These are phyloP conservation scores for Cladosporium sp. DNA, from an alignment of 2,329 filamentous ascomycete genomes.

Conservation along the genomic window DNA sequence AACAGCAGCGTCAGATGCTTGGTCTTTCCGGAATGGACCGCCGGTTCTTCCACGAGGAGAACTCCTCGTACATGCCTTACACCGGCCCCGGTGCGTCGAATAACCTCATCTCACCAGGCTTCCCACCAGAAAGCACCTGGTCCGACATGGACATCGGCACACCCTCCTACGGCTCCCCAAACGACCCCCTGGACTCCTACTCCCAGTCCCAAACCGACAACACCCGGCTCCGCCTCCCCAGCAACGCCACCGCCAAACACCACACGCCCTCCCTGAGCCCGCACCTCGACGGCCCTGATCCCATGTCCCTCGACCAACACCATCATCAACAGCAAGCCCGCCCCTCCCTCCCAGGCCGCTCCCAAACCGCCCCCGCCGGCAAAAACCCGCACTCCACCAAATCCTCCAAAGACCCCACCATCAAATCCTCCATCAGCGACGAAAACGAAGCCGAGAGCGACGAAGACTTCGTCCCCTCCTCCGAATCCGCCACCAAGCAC, in stretches of 20 bases:
- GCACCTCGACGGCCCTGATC: conserved; percentile 17
- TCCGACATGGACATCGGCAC: conserved; percentile 27
- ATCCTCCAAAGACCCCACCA: background rate
- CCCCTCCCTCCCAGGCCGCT: conserved; percentile 1
- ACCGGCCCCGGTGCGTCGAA: conserved; percentile 15
- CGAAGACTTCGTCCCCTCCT: conserved; percentile 23
- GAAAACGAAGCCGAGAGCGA: conserved; percentile 23
- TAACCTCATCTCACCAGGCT: conserved; percentile 21
- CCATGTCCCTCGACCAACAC: background rate
- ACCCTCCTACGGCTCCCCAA: conserved; percentile 21
- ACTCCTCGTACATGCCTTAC: conserved; percentile 16
- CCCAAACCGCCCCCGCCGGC: background rate
- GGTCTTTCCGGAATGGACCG: conserved; percentile 25
- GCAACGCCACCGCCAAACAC: conserved; percentile 11
- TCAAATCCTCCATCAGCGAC: conserved; percentile 17
- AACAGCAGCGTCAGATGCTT: conserved; percentile 17
- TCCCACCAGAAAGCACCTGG: conserved; percentile 21
- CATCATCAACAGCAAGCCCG: background rate
- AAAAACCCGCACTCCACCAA: background rate
- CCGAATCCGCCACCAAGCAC: background rate
- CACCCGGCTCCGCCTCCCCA: conserved; percentile 15
- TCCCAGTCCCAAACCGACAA: conserved; percentile 13
- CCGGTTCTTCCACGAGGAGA: conserved; percentile 22
- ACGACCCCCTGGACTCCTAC: conserved; percentile 20
- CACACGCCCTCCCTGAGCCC: conserved; percentile 21